phyloP scores from a whole-genome alignment of 75 land plant species.

The Larix kaempferi region DNA sequence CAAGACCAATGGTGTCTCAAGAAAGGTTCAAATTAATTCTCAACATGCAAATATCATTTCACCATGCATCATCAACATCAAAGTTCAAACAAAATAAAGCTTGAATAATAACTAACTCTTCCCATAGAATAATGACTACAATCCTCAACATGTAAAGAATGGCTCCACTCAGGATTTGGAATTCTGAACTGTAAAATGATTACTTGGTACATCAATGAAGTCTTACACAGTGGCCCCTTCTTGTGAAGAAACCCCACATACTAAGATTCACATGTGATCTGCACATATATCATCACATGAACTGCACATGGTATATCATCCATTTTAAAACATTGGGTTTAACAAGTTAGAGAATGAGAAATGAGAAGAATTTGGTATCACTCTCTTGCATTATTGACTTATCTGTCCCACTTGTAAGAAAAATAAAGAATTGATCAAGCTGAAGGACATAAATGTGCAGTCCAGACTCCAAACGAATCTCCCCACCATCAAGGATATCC shows the following conservation, averaged over 20 bases:
- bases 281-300: no score
- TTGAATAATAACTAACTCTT: neutral
- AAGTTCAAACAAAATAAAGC: neutral
- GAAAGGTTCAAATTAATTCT: neutral
- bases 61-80: neutral
- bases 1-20: neutral
- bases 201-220: neutral
- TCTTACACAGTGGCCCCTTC: slow-evolving; percentile 2
- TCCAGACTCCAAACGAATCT: neutral
- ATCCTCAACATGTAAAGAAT: neutral
- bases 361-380: slow-evolving; percentile 4
- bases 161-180: neutral
- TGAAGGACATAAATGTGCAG: neutral
- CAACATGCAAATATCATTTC: neutral
- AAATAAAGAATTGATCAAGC: slow-evolving; percentile 5
- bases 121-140: neutral
- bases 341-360: slow-evolving; percentile 1
- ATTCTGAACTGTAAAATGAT: neutral
- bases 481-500: neutral
- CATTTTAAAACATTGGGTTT: neutral
- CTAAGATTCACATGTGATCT: no score
- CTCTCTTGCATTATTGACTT: slow-evolving; percentile 1
- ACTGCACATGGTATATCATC: no score
- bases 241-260: neutral
- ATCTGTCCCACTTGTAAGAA: neutral